Percentiles rank a stretch among this genome's conserved stretches.
These are phyloP conservation scores for Hygrophorus russula DNA, from an alignment of 768 basidiomycete genomes.

Conservation along the genomic window DNA sequence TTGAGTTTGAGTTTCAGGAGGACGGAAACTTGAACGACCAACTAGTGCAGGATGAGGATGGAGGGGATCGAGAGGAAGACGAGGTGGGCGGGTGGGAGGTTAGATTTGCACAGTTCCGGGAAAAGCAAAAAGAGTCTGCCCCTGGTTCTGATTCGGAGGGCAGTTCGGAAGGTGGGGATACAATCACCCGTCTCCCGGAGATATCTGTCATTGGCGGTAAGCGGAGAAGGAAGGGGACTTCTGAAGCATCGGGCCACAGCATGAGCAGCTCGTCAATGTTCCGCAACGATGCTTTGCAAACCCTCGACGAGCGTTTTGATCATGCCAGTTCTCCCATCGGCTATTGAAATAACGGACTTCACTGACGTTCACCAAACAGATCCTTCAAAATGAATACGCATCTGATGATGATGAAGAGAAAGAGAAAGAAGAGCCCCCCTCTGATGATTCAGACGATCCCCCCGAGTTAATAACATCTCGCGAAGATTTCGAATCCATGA, in stretches of 20 bases:
- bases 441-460: conserved; percentile 43
- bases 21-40: conserved; percentile 23
- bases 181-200: conserved; percentile 58
- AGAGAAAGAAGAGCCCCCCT: conserved; percentile 21
- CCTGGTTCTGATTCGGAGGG: conserved; percentile 35
- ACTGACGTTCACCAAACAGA: conserved; percentile 18
- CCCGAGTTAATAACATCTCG: conserved; percentile 72
- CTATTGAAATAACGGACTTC: background rate
- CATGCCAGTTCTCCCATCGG: conserved; percentile 43
- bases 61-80: conserved; percentile 13
- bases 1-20: conserved; percentile 61
- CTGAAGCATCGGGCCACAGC: conserved; percentile 87
- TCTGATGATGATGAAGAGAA: conserved; percentile 33
- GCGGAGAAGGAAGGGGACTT: conserved; percentile 59
- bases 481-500: conserved; percentile 82
- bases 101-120: conserved; percentile 74
- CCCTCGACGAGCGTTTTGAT: conserved; percentile 89
- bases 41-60: conserved; percentile 10
- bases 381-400: conserved; percentile 77
- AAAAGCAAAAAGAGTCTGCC: conserved; percentile 22
- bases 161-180: conserved; percentile 69
- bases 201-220: conserved; percentile 75
- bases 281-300: conserved; percentile 80
- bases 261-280: conserved; percentile 98
- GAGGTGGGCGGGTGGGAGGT: conserved; percentile 54